Conservation (phyloP, 768 basidiomycete genomes). For the Pleurotus sapidus region DNA sequence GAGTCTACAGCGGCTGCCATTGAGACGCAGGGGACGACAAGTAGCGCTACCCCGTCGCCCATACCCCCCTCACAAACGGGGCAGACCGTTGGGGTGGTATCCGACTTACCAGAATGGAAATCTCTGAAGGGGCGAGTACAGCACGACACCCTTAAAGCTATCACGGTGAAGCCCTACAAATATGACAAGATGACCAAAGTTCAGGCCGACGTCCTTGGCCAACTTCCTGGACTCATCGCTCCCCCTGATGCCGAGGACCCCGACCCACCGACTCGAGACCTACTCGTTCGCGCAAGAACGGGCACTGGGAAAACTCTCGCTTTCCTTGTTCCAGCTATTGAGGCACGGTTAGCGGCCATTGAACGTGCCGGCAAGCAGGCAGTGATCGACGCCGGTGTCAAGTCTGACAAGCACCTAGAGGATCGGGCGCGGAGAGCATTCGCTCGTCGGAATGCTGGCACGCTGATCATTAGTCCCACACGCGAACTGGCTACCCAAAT, state of each 20-base stretch:
- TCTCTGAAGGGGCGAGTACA: constrained; percentile 37
- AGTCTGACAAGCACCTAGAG: constrained; percentile 25
- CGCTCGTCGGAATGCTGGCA: constrained; percentile 53
- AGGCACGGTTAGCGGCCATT: constrained; percentile 66
- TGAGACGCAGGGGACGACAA: background rate
- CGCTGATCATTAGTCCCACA: constrained; percentile 85
- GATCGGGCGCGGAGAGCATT: constrained; percentile 30
- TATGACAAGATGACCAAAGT: constrained; percentile 76
- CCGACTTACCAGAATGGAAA: constrained; percentile 27
- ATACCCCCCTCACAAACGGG: background rate
- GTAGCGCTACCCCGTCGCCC: background rate
- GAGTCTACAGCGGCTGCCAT: background rate
- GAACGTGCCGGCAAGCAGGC: constrained; percentile 38
- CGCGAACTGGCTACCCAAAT: constrained; percentile 90
- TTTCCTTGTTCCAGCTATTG: constrained; percentile 85
- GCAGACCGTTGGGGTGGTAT: background rate
- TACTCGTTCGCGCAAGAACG: constrained; percentile 85
- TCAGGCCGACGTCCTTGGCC: constrained; percentile 72
- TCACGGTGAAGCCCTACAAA: constrained; percentile 62
- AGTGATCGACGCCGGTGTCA: constrained; percentile 38
- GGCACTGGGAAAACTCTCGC: constrained; percentile 89
- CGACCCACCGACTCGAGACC: constrained; percentile 46
- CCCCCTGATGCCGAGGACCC: constrained; percentile 40
- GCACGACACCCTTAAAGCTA: constrained; percentile 47
- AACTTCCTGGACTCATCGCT: constrained; percentile 67